Percentiles rank a stretch among this genome's conserved stretches.
phyloP scores from a whole-genome alignment of 768 basidiomycete genomes.

The Pleurotus giganteus region DNA sequence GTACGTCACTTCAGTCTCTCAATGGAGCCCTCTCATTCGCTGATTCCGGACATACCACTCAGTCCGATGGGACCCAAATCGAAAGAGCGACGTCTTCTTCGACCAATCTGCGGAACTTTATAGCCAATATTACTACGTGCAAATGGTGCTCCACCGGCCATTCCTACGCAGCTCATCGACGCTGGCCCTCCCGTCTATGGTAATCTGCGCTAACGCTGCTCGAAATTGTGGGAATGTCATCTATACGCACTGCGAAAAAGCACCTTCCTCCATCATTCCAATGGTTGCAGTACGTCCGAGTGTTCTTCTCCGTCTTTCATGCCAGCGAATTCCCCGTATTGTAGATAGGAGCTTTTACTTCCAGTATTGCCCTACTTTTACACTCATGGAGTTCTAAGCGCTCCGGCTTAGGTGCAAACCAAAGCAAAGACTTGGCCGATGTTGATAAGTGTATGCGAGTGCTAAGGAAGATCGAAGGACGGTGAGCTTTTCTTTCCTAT shows the following conservation, averaged over 20 bases:
- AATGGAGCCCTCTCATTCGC: neutral
- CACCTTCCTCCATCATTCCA: slow-evolving; percentile 29
- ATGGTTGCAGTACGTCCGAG: slow-evolving; percentile 7
- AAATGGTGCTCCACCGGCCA: slow-evolving; percentile 76
- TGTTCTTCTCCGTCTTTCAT: slow-evolving; percentile 10
- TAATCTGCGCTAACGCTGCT: slow-evolving; percentile 79
- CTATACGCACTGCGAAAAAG: slow-evolving; percentile 49
- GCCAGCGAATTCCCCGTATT: neutral
- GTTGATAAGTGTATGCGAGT: slow-evolving; percentile 58
- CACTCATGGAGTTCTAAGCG: slow-evolving; percentile 63
- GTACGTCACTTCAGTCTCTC: slow-evolving; percentile 29
- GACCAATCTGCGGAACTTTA: slow-evolving; percentile 62
- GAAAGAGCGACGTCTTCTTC: slow-evolving; percentile 43
- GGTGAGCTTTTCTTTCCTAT: slow-evolving; percentile 23
- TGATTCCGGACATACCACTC: neutral
- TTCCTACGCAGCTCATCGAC: slow-evolving; percentile 57
- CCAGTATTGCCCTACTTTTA: slow-evolving; percentile 56
- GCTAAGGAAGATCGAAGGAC: slow-evolving; percentile 38
- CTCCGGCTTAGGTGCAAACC: slow-evolving; percentile 42
- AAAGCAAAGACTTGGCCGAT: slow-evolving; percentile 52
- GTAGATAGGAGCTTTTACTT: slow-evolving; percentile 33
- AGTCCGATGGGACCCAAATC: slow-evolving; percentile 55
- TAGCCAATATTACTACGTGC: slow-evolving; percentile 51
- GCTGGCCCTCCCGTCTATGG: slow-evolving; percentile 61
- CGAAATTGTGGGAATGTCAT: slow-evolving; percentile 77